Base-by-base conservation (phyloP, 169 alveolate genomes). In the Cardiosporidium cionae region DNA sequence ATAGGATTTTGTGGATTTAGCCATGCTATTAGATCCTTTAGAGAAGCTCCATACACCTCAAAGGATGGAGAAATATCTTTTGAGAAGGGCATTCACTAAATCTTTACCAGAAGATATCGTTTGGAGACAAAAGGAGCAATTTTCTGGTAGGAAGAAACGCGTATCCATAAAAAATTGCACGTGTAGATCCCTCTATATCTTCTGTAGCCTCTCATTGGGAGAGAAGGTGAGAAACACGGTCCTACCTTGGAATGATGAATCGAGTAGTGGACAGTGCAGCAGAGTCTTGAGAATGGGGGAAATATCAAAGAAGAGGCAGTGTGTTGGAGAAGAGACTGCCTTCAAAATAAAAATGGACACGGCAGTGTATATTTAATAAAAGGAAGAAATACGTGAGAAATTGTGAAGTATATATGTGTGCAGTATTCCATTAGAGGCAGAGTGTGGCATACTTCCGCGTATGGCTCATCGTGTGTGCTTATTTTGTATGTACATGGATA, bases 91-190 rank as follows among this genome's bases (percentile, higher is more conserved):
- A 0, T 84, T 87, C 69, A 35, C 66, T 32, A 81, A 80, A 6
- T 88, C 84, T 75, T 80, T 92, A 65, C 97, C 97, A 3, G 82
- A 80, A 7, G 87, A 88, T 22, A 83, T 90, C 0, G 62, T 92
- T 4, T 90, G 92, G 92, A 81, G 97, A 77, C 90, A 86, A 70
- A 90, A 90, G 76, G 94, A 90, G 81, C 87, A 84, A 77, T 90
- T 90, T 70, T 80, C 70, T 25, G 68, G 76, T 70, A 9, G 3
- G 74, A 6, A 6, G 0, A 35, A 22, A 36, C n/a, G 62, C 25
- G 65, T 28, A 4, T 23, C 32, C 7, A 7, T 25, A 31, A 6
- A 44, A 9, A 3, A 23, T 1, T 4, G 44, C 28, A 35, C 28
- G 0, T 28, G 3, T 0, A 16, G 62, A 34, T 23, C 32, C 69